phyloP scores from a whole-genome alignment of 1,284 basidiomycete species.

The Afroboletus lepidellus region DNA sequence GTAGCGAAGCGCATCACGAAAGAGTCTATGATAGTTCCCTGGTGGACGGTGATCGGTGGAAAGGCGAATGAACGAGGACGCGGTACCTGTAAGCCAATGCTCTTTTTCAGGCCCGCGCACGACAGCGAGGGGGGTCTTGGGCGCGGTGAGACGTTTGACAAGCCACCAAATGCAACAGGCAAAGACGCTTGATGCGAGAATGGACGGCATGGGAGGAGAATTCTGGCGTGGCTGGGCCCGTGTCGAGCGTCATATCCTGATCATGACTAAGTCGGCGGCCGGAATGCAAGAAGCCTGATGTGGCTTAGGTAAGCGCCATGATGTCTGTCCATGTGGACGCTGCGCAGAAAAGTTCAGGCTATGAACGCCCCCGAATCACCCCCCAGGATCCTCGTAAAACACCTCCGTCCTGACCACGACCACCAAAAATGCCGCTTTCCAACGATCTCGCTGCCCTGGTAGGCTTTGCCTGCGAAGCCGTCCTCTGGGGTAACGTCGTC shows the following conservation, averaged over 20 bases:
- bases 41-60: background rate
- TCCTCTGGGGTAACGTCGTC: constrained; percentile 27
- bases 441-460: constrained; percentile 34
- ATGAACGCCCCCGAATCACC: background rate
- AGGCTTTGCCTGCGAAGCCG: constrained; percentile 35
- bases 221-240: too few relatives aligned
- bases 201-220: background rate
- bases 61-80: background rate
- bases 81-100: constrained; percentile 42
- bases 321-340: background rate
- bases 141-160: constrained; percentile 10
- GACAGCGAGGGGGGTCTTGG: constrained; percentile 13
- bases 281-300: too few relatives aligned
- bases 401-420: background rate
- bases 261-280: too few relatives aligned
- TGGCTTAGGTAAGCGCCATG: background rate
- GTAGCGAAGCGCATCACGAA: constrained; percentile 48
- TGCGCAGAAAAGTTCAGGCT: background rate
- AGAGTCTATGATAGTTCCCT: constrained; percentile 51
- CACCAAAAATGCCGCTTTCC: constrained; percentile 15
- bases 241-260: too few relatives aligned
- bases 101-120: constrained; percentile 27
- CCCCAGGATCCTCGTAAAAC: background rate
- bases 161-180: constrained; percentile 17
- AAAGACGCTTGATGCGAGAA: constrained; percentile 5